These are phyloP conservation scores for Neurospora hispaniola DNA, from an alignment of 495 filamentous ascomycete genomes.

Conservation along the genomic window DNA sequence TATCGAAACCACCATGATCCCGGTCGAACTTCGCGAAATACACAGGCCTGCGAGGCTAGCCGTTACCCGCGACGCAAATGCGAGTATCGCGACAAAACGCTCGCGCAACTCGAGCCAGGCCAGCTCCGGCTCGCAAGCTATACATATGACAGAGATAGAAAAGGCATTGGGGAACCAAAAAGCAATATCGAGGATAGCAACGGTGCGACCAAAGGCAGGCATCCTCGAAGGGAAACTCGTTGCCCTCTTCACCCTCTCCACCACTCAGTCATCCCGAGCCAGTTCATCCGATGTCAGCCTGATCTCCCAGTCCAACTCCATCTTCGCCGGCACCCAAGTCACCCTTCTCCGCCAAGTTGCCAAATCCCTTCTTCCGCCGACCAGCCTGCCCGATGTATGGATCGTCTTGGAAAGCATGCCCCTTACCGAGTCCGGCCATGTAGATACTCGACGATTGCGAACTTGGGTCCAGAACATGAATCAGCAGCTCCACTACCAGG, in stretches of 20 bases:
- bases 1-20: constrained; percentile 10
- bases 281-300: constrained; percentile 25
- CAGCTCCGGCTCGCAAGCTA: constrained; percentile 8
- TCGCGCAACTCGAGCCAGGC: constrained; percentile 14
- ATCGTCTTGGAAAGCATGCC: constrained; percentile 36
- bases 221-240: constrained; percentile 35
- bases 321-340: constrained; percentile 28
- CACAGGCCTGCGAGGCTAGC: constrained; percentile 12
- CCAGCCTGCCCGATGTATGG: constrained; percentile 30
- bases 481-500: constrained; percentile 31
- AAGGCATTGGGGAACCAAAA: constrained; percentile 14
- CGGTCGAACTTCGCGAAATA: constrained; percentile 10
- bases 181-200: constrained; percentile 25
- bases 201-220: constrained; percentile 35
- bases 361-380: constrained; percentile 15
- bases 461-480: constrained; percentile 42
- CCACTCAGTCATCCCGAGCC: constrained; percentile 11
- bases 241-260: constrained; percentile 29
- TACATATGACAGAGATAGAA: constrained; percentile 19
- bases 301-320: constrained; percentile 24
- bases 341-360: constrained; percentile 22
- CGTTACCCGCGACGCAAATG: not conserved
- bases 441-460: constrained; percentile 32
- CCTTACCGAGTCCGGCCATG: constrained; percentile 24
- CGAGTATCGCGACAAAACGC: constrained; percentile 2